Evolutionary conservation across 129 eudicot species (phyloP), one percentile per base, ranked within the genome.

Genomic region (Scalesia atractyloides): DNA sequence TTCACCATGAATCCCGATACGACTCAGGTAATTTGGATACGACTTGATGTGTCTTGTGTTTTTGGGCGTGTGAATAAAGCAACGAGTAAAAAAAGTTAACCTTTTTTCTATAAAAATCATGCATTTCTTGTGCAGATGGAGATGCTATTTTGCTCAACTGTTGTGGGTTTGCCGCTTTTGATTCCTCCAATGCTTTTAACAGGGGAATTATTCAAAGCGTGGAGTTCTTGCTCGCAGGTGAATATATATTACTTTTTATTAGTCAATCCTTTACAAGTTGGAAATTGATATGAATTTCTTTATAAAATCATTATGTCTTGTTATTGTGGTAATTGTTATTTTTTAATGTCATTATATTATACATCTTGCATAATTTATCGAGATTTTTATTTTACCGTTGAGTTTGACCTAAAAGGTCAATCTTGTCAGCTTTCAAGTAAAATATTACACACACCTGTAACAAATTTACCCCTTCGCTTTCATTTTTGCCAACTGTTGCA

Each of bases 61-160:
- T 18, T 43, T 7, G 9, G 30, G 53, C 24, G 37, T 48, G 66
- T 34, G 64, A 74, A 66, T 17, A 63, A 60, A 49, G 53, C 47
- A 30, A 70, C 11, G 18, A 30, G 3, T 13, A 12, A 26, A 60
- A 54, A 66, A 77, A 44, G 66, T 11, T 75, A 16, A 70, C 57
- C 37, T 58, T 17, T 53, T 72, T 9, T 37, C 8, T n/a, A 7
- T 64, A 10, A 33, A 49, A 60, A 76, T 33, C 14, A 43, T 68
- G 62, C 63, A 41, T 67, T 67, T 67, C 68, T 78, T 71, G 63
- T 59, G 74, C 78, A 93, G 98, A 93, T 85, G 83, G 98, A 93
- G 84, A 89, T 93, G 98, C 88, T 93, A 43, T 89, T 93, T 70
- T 93, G 98, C 89, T 89, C 96, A 54, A 93, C 98, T 0, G 82